phyloP scores from a whole-genome alignment of 345 rosid genomes.

The Acer campestre region DNA sequence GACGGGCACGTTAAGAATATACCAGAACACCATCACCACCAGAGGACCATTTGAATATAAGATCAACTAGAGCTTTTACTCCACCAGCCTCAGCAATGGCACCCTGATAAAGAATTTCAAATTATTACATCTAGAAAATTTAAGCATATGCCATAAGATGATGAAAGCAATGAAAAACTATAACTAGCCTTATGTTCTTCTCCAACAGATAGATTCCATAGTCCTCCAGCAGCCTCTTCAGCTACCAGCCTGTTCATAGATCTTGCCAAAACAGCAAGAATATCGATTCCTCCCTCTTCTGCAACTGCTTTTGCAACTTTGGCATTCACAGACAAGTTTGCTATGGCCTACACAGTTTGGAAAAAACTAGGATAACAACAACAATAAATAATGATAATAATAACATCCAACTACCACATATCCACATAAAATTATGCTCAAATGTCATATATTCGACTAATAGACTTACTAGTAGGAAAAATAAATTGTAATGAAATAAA shows the following conservation, averaged over 20 bases:
- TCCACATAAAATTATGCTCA: conserved; percentile 11
- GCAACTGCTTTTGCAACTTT: conserved; percentile 87
- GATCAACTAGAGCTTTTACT: conserved; percentile 74
- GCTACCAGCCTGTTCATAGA: conserved; percentile 83
- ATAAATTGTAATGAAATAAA: background rate
- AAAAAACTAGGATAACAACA: conserved; percentile 10
- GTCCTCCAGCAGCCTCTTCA: conserved; percentile 90
- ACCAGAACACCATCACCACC: conserved; percentile 87
- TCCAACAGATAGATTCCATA: conserved; percentile 91
- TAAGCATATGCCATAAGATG: background rate
- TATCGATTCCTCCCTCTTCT: conserved; percentile 72
- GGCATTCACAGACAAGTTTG: conserved; percentile 80
- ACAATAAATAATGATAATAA: background rate
- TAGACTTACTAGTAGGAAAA: conserved; percentile 4
- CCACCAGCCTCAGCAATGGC: conserved; percentile 86
- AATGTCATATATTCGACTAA: conserved; percentile 9
- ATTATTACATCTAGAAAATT: conserved; percentile 4
- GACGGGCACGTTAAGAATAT: conserved; percentile 7
- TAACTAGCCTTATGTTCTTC: conserved; percentile 78
- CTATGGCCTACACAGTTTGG: conserved; percentile 60
- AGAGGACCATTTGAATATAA: conserved; percentile 75
- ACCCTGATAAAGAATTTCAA: conserved; percentile 41
- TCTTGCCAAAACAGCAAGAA: conserved; percentile 70
- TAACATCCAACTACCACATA: background rate
- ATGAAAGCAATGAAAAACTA: background rate